Base-by-base conservation (phyloP, 768 basidiomycete genomes). In the Psilocybe sp. region DNA sequence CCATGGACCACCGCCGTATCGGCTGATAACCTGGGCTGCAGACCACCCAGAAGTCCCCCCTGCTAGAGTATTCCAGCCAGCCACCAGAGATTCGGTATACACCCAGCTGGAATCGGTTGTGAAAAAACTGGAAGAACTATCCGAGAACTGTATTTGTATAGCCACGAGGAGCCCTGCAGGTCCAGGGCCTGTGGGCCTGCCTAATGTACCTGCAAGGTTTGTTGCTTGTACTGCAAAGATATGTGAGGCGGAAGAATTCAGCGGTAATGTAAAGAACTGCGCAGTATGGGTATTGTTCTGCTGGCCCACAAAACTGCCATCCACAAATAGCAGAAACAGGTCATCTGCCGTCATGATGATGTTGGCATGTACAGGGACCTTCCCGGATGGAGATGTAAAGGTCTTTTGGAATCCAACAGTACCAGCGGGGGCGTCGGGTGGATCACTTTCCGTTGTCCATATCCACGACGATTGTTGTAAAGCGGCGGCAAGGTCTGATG, bases 321-420 rank as follows among this genome's bases (percentile, higher is more conserved):
- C 64, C 5, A 60, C 60, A 18, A 61, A 69, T 4, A 70, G 50
- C 2, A 63, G 56, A 44, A 62, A 67, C 38, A 48, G 59, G 47
- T 68, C 57, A 45, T 67, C 67, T 4, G 60, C 63, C 4, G 65
- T 62, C 18, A 62, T 56, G 1, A 67, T 43, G 7, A 68, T 46
- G 2, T 49, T 44, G 0, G 64, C 64, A 23, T 47, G 56, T 5
- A 42, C 47, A 2, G 64, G 50, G 0, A 49, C 51, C 47, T 65
- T 66, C 7, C 64, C 63, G 12, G 18, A 49, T 0, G 66, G 65
- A 0, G 64, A 35, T 1, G 52, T 36, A 50, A 54, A 63, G 0
- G 62, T 64, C 41, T 62, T 61, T n/a, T 67, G 64, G 45, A 70
- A 64, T 7, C 60, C 69, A 15, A 61, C 53, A 23, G 59, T 59